Evolutionary conservation across 306 rosid species (phyloP).

Genomic region (apple (Malus domestica)): ASM211411v1 NC_041798.1:8744501-8745000

Average conservation of each 20-base stretch:
- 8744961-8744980: too few relatives aligned
- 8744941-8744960: too few relatives aligned
- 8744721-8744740: slow-evolving; percentile 17
- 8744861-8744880: neutral
- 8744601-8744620: neutral
- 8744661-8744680: slow-evolving; percentile 18
- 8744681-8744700: slow-evolving; percentile 33
- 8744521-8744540: neutral
- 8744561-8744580: neutral
- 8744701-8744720: slow-evolving; percentile 17
- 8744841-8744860: neutral
- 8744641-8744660: slow-evolving; percentile 29
- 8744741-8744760: slow-evolving; percentile 9
- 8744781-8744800: neutral
- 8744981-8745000: too few relatives aligned
- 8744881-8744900: neutral
- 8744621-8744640: neutral
- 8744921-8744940: too few relatives aligned
- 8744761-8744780: too few relatives aligned
- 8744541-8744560: neutral
- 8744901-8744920: neutral
- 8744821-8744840: neutral
- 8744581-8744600: neutral
- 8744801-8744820: neutral
- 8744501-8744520: too few relatives aligned